Evolutionary conservation across 2,329 filamentous ascomycete genomes (phyloP).

Genomic region (Cladophialophora bantiana): DNA sequence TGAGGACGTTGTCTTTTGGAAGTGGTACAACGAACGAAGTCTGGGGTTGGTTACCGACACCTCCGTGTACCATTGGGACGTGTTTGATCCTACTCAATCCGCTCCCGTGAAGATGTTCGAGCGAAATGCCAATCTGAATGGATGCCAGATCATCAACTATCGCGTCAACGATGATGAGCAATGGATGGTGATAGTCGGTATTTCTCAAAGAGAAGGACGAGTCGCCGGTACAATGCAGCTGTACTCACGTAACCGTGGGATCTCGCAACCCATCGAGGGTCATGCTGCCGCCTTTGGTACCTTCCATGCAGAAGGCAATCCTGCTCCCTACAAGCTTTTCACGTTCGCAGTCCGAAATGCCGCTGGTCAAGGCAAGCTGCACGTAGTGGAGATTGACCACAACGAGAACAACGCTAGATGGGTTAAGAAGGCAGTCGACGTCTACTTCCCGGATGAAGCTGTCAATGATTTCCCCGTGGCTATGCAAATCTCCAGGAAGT

Average conservation of each 20-base stretch:
- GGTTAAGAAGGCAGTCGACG: slow-evolving; percentile 94
- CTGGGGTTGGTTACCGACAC: slow-evolving; percentile 90
- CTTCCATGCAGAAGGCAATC: slow-evolving; percentile 84
- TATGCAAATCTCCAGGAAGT: slow-evolving; percentile 95
- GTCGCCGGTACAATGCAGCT: slow-evolving; percentile 97
- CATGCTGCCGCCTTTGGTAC: slow-evolving; percentile 95
- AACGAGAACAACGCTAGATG: slow-evolving; percentile 87
- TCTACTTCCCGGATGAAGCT: slow-evolving; percentile 96
- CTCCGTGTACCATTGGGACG: slow-evolving; percentile 96
- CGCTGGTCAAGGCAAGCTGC: slow-evolving; percentile 83
- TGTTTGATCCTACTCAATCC: slow-evolving; percentile 82
- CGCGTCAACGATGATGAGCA: slow-evolving; percentile 93
- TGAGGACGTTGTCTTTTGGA: slow-evolving; percentile 98
- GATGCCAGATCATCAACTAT: slow-evolving; percentile 99
- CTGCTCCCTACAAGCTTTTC: slow-evolving; percentile 92
- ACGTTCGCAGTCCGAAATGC: slow-evolving; percentile 93
- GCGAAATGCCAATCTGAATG: slow-evolving; percentile 84
- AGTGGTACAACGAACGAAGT: slow-evolving; percentile 92
- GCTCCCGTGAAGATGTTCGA: slow-evolving; percentile 91
- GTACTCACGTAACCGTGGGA: slow-evolving; percentile 93
- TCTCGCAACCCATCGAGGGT: slow-evolving; percentile 97
- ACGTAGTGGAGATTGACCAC: slow-evolving; percentile 97
- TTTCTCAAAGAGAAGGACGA: slow-evolving; percentile 89
- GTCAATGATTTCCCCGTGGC: slow-evolving; percentile 97
- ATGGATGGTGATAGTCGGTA: slow-evolving; percentile 98